Evolutionary conservation across 371 early-diverging fungal genomes (phyloP).

Genomic region (Actinomortierella wolfii): DNA sequence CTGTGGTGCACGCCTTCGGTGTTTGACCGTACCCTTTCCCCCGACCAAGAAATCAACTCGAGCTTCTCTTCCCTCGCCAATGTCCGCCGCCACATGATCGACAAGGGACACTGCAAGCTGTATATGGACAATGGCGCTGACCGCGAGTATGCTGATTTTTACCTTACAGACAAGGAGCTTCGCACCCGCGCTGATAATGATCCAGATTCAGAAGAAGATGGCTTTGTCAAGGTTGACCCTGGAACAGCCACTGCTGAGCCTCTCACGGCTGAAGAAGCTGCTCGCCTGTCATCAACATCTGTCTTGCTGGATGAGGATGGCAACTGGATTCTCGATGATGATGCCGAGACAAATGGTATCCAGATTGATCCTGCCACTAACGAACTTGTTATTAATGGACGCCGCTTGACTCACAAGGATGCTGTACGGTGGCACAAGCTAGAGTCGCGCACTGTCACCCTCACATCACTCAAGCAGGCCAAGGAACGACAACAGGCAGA

Average conservation of each 20-base stretch:
- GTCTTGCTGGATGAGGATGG: constrained; percentile 39
- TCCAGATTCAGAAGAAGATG: constrained; percentile 9
- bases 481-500: constrained; percentile 8
- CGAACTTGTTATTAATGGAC: constrained; percentile 42
- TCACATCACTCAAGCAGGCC: constrained; percentile 13
- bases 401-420: constrained; percentile 41
- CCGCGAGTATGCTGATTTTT: constrained; percentile 62
- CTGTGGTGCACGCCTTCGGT: constrained; percentile 59
- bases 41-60: constrained; percentile 36
- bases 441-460: constrained; percentile 28
- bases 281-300: constrained; percentile 13
- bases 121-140: constrained; percentile 63
- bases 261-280: constrained; percentile 41
- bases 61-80: constrained; percentile 55
- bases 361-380: constrained; percentile 34
- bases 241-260: background rate
- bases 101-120: constrained; percentile 73
- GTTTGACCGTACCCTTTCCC: constrained; percentile 22
- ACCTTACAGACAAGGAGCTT: constrained; percentile 50
- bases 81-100: constrained; percentile 69
- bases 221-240: background rate
- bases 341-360: constrained; percentile 12
- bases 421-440: constrained; percentile 39
- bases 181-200: constrained; percentile 31
- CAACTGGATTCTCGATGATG: constrained; percentile 39